Conservation (phyloP, 306 rosid species). For the Medicago ruthenica region DNA sequence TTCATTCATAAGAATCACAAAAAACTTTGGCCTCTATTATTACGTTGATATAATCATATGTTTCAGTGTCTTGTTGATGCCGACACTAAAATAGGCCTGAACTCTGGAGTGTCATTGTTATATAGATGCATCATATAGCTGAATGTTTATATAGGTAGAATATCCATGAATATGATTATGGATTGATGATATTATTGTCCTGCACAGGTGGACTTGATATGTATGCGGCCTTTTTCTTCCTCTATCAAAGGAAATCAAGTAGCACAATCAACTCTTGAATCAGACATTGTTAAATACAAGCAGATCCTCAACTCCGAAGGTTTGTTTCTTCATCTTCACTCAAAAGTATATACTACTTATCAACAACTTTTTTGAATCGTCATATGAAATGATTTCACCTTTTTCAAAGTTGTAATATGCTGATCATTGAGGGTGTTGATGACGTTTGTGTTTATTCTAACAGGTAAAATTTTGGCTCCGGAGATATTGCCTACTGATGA, state of each 20-base stretch:
- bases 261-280: conserved; percentile 17
- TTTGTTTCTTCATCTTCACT: conserved; percentile 23
- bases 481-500: conserved; percentile 10
- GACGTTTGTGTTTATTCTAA: not conserved
- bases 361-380: not conserved
- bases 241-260: conserved; percentile 5
- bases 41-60: not conserved
- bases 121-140: not conserved
- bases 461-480: conserved; percentile 40
- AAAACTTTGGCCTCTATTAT: not conserved
- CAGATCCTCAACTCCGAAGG: conserved; percentile 32
- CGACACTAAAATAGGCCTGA: not conserved
- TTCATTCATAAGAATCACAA: not conserved
- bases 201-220: conserved; percentile 48
- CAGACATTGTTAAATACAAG: not conserved
- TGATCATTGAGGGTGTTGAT: not conserved
- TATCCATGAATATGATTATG: not conserved
- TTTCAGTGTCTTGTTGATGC: not conserved
- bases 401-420: not conserved
- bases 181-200: conserved; percentile 24
- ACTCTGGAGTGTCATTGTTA: not conserved
- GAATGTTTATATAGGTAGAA: not conserved
- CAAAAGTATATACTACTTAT: conserved; percentile 4
- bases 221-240: conserved; percentile 28
- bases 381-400: not conserved